A percentile compares a stretch with the other conserved stretches of the same genome.
Conservation (phyloP, 257 asterid species). For the Solanum bulbocastanum region DNA sequence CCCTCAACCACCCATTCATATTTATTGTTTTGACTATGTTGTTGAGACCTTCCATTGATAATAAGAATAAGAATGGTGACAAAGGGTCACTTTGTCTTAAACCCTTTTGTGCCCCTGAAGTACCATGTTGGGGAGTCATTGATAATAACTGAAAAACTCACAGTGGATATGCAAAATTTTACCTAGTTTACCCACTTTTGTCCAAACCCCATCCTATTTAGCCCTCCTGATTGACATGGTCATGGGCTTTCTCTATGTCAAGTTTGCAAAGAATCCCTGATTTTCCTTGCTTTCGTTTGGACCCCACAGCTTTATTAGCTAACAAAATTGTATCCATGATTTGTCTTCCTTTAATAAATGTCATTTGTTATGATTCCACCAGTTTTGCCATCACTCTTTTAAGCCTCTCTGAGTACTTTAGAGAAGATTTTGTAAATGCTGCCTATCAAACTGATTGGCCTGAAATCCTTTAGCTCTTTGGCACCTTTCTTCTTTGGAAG, state of each 20-base stretch:
- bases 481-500: background rate
- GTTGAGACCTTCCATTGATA: background rate
- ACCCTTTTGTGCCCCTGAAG: background rate
- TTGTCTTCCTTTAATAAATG: background rate
- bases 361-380: background rate
- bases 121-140: background rate
- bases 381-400: background rate
- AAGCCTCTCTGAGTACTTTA: background rate
- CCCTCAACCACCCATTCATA: background rate
- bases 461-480: background rate
- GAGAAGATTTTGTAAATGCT: background rate
- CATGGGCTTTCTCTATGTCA: background rate
- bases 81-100: background rate
- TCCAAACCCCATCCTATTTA: background rate
- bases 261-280: background rate
- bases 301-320: background rate
- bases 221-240: background rate
- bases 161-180: background rate
- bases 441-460: background rate
- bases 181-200: background rate
- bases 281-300: background rate
- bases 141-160: background rate
- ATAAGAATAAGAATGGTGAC: background rate
- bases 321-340: background rate
- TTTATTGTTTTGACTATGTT: background rate